Conservation (phyloP, 768 basidiomycete genomes). For the Tephrocybe sp. region DNA sequence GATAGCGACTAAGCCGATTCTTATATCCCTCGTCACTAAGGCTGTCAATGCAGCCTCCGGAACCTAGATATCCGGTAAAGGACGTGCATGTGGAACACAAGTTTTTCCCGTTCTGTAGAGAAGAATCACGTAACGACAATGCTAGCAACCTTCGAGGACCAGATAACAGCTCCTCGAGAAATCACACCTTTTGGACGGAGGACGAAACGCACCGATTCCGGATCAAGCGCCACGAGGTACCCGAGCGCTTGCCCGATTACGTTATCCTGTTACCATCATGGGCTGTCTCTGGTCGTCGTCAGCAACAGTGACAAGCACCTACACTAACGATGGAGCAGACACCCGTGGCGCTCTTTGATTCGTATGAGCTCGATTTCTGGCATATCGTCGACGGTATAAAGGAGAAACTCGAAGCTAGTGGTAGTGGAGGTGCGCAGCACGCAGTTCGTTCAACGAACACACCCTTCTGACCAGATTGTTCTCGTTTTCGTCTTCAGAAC, state of each 20-base stretch:
- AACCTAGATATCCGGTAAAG: too few relatives aligned
- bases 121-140: too few relatives aligned
- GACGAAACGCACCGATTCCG: not conserved
- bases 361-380: conserved; percentile 84
- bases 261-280: not conserved
- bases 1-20: too few relatives aligned
- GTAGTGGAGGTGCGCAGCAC: conserved; percentile 39
- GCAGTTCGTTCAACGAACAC: too few relatives aligned
- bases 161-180: not conserved
- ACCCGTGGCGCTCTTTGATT: conserved; percentile 69
- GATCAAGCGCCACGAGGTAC: conserved; percentile 1
- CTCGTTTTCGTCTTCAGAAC: conserved; percentile 51
- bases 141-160: too few relatives aligned
- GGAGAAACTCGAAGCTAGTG: conserved; percentile 75
- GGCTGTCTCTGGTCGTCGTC: not conserved
- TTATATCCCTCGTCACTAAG: too few relatives aligned
- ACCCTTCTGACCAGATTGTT: too few relatives aligned
- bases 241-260: not conserved
- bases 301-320: conserved; percentile 1
- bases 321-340: conserved; percentile 61
- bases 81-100: too few relatives aligned
- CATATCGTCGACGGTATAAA: conserved; percentile 66
- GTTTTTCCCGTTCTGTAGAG: too few relatives aligned
- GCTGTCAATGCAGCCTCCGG: too few relatives aligned
- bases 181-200: not conserved